These are phyloP conservation scores for Epichloe gansuensis DNA, from an alignment of 2,329 filamentous ascomycete genomes.

Conservation along the genomic window DNA sequence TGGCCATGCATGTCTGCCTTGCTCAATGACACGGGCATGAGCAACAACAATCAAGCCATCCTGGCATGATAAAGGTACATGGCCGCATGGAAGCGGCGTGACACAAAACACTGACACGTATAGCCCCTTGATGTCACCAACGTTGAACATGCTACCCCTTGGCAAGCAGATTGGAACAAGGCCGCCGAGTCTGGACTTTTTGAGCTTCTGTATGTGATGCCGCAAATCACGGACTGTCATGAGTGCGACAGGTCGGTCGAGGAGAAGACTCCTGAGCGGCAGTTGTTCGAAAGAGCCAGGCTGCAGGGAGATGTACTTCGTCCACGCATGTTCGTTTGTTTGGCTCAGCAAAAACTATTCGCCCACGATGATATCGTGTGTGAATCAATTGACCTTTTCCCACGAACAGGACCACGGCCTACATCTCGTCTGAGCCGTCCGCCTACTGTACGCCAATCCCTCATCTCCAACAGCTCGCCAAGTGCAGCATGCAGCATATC, in stretches of 20 bases:
- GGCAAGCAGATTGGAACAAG: too few relatives aligned
- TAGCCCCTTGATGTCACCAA: too few relatives aligned
- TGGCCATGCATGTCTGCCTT: too few relatives aligned
- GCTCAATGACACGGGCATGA: too few relatives aligned
- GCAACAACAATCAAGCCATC: too few relatives aligned
- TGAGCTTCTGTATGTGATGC: conserved; percentile 12
- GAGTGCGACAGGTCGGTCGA: conserved; percentile 14
- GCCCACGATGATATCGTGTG: background rate
- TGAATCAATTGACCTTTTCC: too few relatives aligned
- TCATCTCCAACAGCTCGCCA: conserved; percentile 23
- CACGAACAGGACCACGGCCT: background rate
- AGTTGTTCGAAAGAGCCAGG: conserved; percentile 24
- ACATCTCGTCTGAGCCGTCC: conserved; percentile 30
- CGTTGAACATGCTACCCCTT: too few relatives aligned
- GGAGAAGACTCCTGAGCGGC: conserved; percentile 10
- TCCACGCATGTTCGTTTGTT: conserved; percentile 23
- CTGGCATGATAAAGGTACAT: too few relatives aligned
- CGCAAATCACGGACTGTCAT: conserved; percentile 17
- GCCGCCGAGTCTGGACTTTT: background rate
- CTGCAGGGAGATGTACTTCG: conserved; percentile 32
- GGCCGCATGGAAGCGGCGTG: too few relatives aligned
- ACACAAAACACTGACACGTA: too few relatives aligned
- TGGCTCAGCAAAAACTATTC: conserved; percentile 10
- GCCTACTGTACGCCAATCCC: conserved; percentile 31
- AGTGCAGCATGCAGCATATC: conserved; percentile 23